Evolutionary conservation across 495 filamentous ascomycete species (phyloP), one percentile per base, ranked within the genome.

Genomic region (Hypoxylon perforatum): DNA sequence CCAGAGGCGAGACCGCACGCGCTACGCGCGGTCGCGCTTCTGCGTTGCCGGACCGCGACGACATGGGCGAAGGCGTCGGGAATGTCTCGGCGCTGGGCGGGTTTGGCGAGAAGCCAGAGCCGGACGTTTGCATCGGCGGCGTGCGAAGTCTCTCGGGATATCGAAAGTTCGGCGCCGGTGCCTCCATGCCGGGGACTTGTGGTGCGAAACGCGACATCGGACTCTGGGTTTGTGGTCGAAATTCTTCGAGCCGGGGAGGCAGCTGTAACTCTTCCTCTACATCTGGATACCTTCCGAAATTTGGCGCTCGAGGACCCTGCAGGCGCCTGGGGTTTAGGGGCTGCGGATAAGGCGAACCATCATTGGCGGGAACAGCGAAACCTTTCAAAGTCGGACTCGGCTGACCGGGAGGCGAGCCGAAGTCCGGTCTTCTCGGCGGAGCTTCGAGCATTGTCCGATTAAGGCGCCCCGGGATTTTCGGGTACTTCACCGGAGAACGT

Each of bases 401-500:
- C 25, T 74, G 71, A 4, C 73, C 76, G 0, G 73, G 68, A 4
- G 74, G 71, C 35, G 59, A 71, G 39, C 57, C 61, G 41, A 78
- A 75, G 45, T 78, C 70, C 14, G 72, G 73, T 35, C 71, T 67
- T 0, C 71, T 74, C 3, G 76, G 75, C 22, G 77, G 73, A 25
- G 78, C 70, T 53, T 70, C 55, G 12, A 70, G 53, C 8, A 69
- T 54, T 39, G 58, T 41, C 53, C 57, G 73, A 18, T 69, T 67
- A 22, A 70, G 51, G 22, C 71, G 61, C 22, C 69, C 74, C 15
- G 71, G 64, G 11, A 82, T 78, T 57, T 76, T 77, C 48, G 82
- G 81, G 39, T 84, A 83, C 2, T 42, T 68, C 9, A 81, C 78
- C 3, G 79, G 80, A 23, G 77, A 77, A 15, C 69, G 73, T 1